Evolutionary conservation across 768 basidiomycete genomes (phyloP).

Genomic region (Boletus pseudopeckii): DNA sequence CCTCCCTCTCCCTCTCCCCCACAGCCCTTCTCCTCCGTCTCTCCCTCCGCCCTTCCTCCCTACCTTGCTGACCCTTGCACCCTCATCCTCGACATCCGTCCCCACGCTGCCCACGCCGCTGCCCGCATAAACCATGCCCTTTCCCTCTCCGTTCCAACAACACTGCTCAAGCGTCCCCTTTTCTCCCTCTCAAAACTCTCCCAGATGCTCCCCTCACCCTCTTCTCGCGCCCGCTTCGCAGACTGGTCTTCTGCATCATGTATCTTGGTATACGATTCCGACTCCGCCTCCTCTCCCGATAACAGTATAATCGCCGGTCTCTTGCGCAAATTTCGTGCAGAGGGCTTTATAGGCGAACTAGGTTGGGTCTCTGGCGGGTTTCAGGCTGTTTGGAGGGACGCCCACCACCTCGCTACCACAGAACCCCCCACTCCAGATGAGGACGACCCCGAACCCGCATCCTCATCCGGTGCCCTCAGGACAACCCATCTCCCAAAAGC

Average conservation of each 20-base stretch:
- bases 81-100: slow-evolving; percentile 86
- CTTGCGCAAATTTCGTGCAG: slow-evolving; percentile 68
- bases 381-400: slow-evolving; percentile 59
- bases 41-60: slow-evolving; percentile 29
- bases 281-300: slow-evolving; percentile 57
- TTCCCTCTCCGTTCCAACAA: slow-evolving; percentile 90
- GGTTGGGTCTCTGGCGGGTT: slow-evolving; percentile 84
- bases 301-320: slow-evolving; percentile 70
- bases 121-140: slow-evolving; percentile 69
- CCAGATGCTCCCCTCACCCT: slow-evolving; percentile 70
- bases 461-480: slow-evolving; percentile 38
- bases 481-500: slow-evolving; percentile 59
- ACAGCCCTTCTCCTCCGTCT: slow-evolving; percentile 22
- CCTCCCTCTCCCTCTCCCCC: not conserved
- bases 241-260: slow-evolving; percentile 54
- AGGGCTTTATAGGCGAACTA: slow-evolving; percentile 60
- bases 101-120: slow-evolving; percentile 67
- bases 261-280: slow-evolving; percentile 86
- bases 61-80: slow-evolving; percentile 35
- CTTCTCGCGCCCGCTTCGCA: slow-evolving; percentile 57
- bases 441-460: slow-evolving; percentile 41
- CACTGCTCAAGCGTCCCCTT: slow-evolving; percentile 85
- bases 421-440: slow-evolving; percentile 47
- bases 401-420: slow-evolving; percentile 50
- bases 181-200: slow-evolving; percentile 77